Conservation (phyloP, 116 monocot genomes). For the Phalaenopsis hybrid region DNA sequence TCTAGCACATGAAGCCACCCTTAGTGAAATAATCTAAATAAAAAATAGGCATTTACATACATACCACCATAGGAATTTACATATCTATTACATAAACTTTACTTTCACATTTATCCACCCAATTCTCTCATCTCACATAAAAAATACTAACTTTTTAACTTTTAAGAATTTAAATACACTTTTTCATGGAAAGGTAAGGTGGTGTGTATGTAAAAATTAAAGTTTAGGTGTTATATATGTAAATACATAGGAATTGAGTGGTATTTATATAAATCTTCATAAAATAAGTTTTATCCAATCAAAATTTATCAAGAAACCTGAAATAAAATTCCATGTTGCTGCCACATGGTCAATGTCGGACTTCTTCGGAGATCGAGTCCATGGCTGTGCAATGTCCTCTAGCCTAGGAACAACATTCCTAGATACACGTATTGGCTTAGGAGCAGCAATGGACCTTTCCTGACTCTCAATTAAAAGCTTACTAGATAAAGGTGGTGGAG, state of each 20-base stretch:
- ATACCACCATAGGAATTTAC: too few species aligned
- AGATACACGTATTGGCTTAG: conserved; percentile 66
- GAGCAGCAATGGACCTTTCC: conserved; percentile 48
- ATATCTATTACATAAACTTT: too few species aligned
- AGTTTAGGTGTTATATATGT: too few species aligned
- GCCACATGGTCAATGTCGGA: conserved; percentile 59
- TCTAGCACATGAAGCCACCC: not conserved
- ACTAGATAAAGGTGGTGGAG: conserved; percentile 76
- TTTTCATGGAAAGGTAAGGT: too few species aligned
- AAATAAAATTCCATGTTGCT: conserved; percentile 72
- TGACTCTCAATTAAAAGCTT: conserved; percentile 38
- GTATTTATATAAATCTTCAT: too few species aligned
- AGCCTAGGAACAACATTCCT: conserved; percentile 37
- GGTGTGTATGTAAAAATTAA: too few species aligned
- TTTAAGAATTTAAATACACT: too few species aligned
- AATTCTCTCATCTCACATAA: too few species aligned
- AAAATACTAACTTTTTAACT: too few species aligned
- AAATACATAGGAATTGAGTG: too few species aligned
- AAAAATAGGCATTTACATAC: not conserved
- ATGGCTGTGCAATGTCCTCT: conserved; percentile 72
- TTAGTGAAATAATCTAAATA: not conserved
- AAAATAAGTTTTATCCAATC: not conserved
- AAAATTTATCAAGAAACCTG: conserved; percentile 45
- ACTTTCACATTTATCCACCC: too few species aligned
- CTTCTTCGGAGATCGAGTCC: conserved; percentile 95